These are phyloP conservation scores for Trebouxia gelatinosa DNA, from an alignment of 163 green algal species.

Conservation along the genomic window DNA sequence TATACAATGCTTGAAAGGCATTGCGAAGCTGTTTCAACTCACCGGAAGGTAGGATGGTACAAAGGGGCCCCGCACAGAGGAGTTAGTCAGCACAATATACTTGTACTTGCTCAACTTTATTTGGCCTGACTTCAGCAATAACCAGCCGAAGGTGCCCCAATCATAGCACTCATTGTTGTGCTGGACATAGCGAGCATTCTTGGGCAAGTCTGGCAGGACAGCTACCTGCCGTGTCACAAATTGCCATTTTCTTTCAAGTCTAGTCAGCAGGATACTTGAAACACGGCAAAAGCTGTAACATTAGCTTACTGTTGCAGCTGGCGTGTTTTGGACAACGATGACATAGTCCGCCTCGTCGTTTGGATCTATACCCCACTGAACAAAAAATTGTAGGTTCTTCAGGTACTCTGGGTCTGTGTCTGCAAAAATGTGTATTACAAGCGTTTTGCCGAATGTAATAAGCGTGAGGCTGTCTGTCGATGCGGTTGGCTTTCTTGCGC, in stretches of 20 bases:
- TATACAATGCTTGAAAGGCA: too few species aligned
- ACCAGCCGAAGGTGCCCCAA: constrained; percentile 61
- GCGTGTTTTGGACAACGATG: background rate
- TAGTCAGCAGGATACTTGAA: too few species aligned
- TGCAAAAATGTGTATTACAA: constrained; percentile 56
- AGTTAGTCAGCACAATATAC: constrained; percentile 48
- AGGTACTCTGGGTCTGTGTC: constrained; percentile 56
- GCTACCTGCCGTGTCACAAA: too few species aligned
- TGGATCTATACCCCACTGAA: constrained; percentile 10
- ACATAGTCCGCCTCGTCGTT: constrained; percentile 16
- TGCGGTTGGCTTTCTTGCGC: background rate
- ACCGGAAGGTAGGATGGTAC: constrained; percentile 39
- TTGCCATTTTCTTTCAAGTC: too few species aligned
- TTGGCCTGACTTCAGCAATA: constrained; percentile 38
- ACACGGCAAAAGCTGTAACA: constrained; percentile 6
- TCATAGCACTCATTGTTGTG: constrained; percentile 57
- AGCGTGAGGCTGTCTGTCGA: background rate
- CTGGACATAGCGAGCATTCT: constrained; percentile 43
- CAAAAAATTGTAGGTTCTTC: constrained; percentile 52
- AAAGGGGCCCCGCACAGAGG: constrained; percentile 41
- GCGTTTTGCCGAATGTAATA: constrained; percentile 31
- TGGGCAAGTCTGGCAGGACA: constrained; percentile 45
- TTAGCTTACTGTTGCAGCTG: background rate
- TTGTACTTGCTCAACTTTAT: constrained; percentile 35
- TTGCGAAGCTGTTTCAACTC: too few species aligned